Evolutionary conservation across 192 early-diverging fungal genomes (phyloP).

Genomic region (Gonapodya sp.): DNA sequence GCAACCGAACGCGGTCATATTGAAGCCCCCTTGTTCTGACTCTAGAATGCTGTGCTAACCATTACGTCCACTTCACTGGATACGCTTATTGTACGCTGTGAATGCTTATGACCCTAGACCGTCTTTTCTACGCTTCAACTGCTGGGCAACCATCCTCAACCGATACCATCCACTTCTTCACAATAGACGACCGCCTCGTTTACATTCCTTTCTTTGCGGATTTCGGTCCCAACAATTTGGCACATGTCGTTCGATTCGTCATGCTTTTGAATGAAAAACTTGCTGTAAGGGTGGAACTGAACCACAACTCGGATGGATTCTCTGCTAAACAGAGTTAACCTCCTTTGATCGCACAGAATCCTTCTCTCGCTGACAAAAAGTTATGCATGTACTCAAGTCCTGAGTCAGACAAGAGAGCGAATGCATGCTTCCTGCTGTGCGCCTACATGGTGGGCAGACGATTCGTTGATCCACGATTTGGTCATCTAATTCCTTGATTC

Average conservation of each 20-base stretch:
- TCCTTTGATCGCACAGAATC: conserved; percentile 29
- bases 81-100: too few species aligned
- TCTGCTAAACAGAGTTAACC: neutral
- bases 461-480: neutral
- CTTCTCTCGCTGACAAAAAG: conserved; percentile 33
- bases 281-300: conserved; percentile 23
- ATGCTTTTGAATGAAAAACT: conserved; percentile 50
- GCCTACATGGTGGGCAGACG: conserved; percentile 50
- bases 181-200: conserved; percentile 43
- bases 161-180: conserved; percentile 40
- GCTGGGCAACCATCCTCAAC: conserved; percentile 26
- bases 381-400: conserved; percentile 43
- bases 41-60: too few species aligned
- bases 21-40: too few species aligned
- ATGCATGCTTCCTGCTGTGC: conserved; percentile 57
- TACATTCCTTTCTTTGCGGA: conserved; percentile 58
- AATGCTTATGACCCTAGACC: conserved; percentile 38
- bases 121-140: conserved; percentile 50
- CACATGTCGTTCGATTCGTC: conserved; percentile 52
- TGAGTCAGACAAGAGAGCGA: conserved; percentile 51
- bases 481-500: neutral
- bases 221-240: conserved; percentile 58
- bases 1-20: too few species aligned
- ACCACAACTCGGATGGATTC: neutral
- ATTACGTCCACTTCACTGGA: too few species aligned